Conservation (phyloP, 2,329 filamentous ascomycete genomes). For the Hypoxylon sp. region DNA sequence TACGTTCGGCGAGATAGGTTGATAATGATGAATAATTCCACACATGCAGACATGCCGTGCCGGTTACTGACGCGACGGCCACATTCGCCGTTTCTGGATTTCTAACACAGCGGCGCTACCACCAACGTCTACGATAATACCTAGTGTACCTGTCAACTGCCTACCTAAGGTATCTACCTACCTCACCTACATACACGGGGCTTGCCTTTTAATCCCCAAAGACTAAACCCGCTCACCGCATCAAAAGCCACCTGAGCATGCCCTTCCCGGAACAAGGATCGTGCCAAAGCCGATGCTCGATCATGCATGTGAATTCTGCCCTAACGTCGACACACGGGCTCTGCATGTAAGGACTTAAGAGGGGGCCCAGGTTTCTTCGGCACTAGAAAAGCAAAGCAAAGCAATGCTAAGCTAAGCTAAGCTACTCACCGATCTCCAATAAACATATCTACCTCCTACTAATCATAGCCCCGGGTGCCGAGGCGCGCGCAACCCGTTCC, state of each 20-base stretch:
- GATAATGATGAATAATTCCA: slow-evolving; percentile 20
- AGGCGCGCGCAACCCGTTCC: background rate
- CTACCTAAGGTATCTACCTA: background rate
- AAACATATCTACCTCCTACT: background rate
- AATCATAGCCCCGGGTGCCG: background rate
- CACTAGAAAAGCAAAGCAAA: background rate
- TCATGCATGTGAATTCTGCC: background rate
- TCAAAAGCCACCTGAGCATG: background rate
- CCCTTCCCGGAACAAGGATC: background rate
- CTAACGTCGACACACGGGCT: background rate
- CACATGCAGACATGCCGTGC: background rate
- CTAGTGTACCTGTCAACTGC: too few relatives aligned
- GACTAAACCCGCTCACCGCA: slow-evolving; percentile 2
- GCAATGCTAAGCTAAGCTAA: background rate
- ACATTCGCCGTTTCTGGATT: background rate
- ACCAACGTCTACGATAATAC: background rate
- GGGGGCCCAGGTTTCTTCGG: background rate
- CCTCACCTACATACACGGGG: background rate
- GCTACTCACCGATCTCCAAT: background rate
- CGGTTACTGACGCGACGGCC: background rate
- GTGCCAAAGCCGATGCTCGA: background rate
- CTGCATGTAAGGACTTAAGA: background rate
- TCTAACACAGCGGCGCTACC: background rate
- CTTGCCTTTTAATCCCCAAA: background rate
- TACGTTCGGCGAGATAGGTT: background rate